Evolutionary conservation across 192 early-diverging fungal genomes (phyloP).

Genomic region (Backusella psychrophila): DNA sequence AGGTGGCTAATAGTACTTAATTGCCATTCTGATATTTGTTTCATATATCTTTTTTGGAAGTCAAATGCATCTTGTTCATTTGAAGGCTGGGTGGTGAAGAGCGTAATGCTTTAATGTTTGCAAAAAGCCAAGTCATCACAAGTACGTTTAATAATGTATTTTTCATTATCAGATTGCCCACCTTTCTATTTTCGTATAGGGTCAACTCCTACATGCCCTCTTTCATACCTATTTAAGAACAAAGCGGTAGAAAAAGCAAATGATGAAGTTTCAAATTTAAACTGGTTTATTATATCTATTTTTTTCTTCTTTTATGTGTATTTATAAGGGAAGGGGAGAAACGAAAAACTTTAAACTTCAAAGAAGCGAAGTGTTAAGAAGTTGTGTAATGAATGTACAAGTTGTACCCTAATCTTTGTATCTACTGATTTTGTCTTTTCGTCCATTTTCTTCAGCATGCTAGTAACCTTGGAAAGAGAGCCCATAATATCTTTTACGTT

Average conservation of each 20-base stretch:
- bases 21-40: too few relatives aligned
- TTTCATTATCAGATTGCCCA: not conserved
- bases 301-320: not conserved
- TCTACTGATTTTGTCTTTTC: not conserved
- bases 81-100: too few relatives aligned
- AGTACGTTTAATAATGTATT: too few relatives aligned
- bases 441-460: slow-evolving; percentile 5
- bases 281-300: slow-evolving; percentile 4
- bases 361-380: not conserved
- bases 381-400: not conserved
- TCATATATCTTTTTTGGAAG: too few relatives aligned
- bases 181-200: not conserved
- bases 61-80: too few relatives aligned
- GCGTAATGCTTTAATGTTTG: too few relatives aligned
- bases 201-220: not conserved
- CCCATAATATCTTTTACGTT: slow-evolving; percentile 13
- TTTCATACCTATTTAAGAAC: not conserved
- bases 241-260: not conserved
- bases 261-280: not conserved
- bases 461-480: not conserved
- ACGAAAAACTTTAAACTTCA: not conserved
- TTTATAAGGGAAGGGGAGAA: not conserved
- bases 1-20: too few relatives aligned
- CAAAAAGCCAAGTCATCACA: too few relatives aligned
- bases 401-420: not conserved